Percentiles rank a stretch among this genome's conserved stretches.
These are phyloP conservation scores for Sclerotinia borealis DNA, from an alignment of 2,329 filamentous ascomycete species.

Conservation along the genomic window DNA sequence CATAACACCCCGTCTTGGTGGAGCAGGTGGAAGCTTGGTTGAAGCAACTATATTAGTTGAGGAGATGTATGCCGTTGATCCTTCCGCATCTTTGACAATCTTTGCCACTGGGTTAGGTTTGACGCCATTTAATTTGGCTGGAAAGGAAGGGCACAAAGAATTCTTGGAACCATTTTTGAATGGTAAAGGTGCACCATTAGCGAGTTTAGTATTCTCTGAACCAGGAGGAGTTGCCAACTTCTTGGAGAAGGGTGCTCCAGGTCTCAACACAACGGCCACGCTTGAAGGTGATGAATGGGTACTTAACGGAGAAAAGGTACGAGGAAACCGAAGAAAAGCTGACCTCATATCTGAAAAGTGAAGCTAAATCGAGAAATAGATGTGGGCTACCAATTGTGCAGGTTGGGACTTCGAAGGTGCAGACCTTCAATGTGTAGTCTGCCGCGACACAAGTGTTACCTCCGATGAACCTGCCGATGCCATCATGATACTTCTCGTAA, in stretches of 20 bases:
- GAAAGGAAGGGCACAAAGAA: conserved; percentile 35
- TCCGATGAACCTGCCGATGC: conserved; percentile 30
- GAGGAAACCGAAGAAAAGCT: neutral
- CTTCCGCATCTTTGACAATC: conserved; percentile 43
- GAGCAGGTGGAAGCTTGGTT: conserved; percentile 38
- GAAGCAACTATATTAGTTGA: conserved; percentile 47
- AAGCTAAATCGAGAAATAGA: conserved; percentile 25
- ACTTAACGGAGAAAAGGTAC: conserved; percentile 47
- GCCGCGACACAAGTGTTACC: conserved; percentile 32
- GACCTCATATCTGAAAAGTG: neutral
- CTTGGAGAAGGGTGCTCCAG: conserved; percentile 42
- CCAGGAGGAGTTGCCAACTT: conserved; percentile 46
- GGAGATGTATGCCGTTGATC: conserved; percentile 47
- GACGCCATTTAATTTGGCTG: conserved; percentile 43
- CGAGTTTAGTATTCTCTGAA: conserved; percentile 47
- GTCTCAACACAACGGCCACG: conserved; percentile 44
- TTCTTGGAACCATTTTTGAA: conserved; percentile 45
- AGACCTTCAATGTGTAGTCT: conserved; percentile 47
- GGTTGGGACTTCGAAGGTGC: conserved; percentile 49
- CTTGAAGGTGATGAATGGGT: conserved; percentile 46
- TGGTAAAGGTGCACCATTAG: conserved; percentile 41
- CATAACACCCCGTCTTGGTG: conserved; percentile 41
- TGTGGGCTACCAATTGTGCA: conserved; percentile 49
- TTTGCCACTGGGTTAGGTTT: conserved; percentile 47
- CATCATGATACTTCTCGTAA: conserved; percentile 46